A percentile compares a stretch with the other conserved stretches of the same genome.
phyloP scores from a whole-genome alignment of 148 eudicot genomes.

The Rhododendron williamsianum region DNA sequence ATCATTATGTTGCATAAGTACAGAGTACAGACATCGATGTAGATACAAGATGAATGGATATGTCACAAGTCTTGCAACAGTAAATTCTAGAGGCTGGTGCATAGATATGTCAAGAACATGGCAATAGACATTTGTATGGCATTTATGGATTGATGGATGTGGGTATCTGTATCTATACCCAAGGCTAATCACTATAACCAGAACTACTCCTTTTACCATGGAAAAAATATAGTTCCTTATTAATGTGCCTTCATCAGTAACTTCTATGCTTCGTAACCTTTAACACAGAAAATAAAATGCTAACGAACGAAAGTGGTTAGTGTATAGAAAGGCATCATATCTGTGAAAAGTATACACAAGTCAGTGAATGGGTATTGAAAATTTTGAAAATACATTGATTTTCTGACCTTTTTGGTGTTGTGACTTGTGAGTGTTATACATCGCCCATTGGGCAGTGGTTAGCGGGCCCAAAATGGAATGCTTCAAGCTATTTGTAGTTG shows the following conservation, averaged over 20 bases:
- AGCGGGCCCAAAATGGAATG: background rate
- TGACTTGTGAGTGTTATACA: background rate
- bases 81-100: background rate
- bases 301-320: background rate
- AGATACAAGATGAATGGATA: background rate
- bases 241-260: background rate
- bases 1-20: background rate
- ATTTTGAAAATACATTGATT: background rate
- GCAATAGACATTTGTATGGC: background rate
- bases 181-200: background rate
- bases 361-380: background rate
- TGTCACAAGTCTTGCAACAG: background rate
- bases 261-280: background rate
- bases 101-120: constrained; percentile 5
- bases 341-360: background rate
- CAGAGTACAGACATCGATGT: background rate
- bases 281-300: background rate
- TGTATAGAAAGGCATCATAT: background rate
- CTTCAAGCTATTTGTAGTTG: background rate
- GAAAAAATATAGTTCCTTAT: background rate
- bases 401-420: background rate
- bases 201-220: background rate
- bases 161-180: background rate
- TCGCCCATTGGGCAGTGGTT: background rate
- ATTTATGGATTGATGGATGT: background rate